Percentiles rank a stretch among this genome's conserved stretches.
Evolutionary conservation across 148 eudicot species (phyloP).

Genomic region (Cornus florida): DNA sequence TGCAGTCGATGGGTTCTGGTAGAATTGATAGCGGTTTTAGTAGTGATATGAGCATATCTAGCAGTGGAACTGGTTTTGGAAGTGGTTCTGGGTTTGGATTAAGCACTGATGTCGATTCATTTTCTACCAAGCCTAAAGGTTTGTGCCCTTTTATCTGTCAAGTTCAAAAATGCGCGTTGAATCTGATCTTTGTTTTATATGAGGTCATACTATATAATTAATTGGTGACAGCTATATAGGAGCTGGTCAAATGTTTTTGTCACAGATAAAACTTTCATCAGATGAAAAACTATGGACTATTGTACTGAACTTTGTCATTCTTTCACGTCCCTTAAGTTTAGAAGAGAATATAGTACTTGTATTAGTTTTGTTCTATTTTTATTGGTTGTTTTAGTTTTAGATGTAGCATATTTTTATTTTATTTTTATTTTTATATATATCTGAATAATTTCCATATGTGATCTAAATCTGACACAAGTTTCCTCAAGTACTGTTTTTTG

Average conservation of each 20-base stretch:
- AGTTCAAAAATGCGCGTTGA: not conserved
- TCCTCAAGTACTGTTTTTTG: too few species aligned
- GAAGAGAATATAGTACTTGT: not conserved
- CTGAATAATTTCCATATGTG: too few species aligned
- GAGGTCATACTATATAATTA: not conserved
- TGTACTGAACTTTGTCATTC: not conserved
- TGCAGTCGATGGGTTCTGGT: conserved; percentile 79
- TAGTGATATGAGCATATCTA: conserved; percentile 60
- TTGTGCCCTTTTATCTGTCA: conserved; percentile 15
- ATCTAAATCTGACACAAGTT: too few species aligned
- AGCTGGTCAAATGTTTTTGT: not conserved
- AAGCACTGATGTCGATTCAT: conserved; percentile 66
- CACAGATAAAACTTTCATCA: not conserved
- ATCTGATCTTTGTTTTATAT: not conserved
- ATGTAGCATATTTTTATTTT: not conserved
- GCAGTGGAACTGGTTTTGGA: conserved; percentile 69
- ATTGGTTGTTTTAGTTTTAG: not conserved
- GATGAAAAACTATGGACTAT: not conserved
- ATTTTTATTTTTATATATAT: too few species aligned
- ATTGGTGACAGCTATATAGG: not conserved
- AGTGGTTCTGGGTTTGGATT: conserved; percentile 80
- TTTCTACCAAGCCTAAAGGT: conserved; percentile 85
- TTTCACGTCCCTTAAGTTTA: not conserved
- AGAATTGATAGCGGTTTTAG: conserved; percentile 64
- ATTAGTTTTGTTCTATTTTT: not conserved